These are phyloP conservation scores for Annulohypoxylon stygium DNA, from an alignment of 495 filamentous ascomycete genomes.

Conservation along the genomic window DNA sequence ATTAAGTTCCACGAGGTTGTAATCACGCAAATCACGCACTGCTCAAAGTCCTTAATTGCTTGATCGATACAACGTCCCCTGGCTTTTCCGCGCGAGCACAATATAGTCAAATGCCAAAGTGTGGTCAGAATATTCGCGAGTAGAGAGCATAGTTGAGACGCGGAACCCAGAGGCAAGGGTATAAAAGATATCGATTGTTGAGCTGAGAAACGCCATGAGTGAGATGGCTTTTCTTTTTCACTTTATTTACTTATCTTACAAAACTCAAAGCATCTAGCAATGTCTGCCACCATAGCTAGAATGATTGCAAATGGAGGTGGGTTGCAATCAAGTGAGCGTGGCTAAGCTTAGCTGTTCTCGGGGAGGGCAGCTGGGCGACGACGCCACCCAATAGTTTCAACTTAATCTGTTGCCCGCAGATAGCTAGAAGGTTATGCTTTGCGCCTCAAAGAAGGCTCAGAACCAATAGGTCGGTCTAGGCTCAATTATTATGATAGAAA, in stretches of 20 bases:
- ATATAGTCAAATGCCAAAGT: neutral
- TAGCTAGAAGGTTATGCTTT: slow-evolving; percentile 3
- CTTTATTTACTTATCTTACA: neutral
- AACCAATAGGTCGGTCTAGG: slow-evolving; percentile 26
- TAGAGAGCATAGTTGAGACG: neutral
- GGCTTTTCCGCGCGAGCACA: neutral
- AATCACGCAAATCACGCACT: neutral
- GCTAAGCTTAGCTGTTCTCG: slow-evolving; percentile 29
- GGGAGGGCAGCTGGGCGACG: neutral
- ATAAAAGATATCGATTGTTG: slow-evolving; percentile 18
- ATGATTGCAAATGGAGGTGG: slow-evolving; percentile 10
- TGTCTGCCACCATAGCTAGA: neutral
- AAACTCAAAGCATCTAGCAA: neutral
- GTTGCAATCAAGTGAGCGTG: slow-evolving; percentile 20
- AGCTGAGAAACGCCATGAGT: slow-evolving; percentile 29
- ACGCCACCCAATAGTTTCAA: slow-evolving; percentile 37
- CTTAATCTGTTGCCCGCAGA: neutral
- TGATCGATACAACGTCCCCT: neutral
- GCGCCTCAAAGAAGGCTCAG: slow-evolving; percentile 6
- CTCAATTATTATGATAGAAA: neutral
- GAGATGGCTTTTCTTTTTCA: neutral
- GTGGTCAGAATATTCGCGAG: neutral
- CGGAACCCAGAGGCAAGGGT: neutral
- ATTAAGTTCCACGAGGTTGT: too few species aligned
- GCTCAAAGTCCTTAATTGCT: neutral